These are phyloP conservation scores for Aphanomyces euteiches DNA, from an alignment of 352 stramenopile genomes.

Conservation along the genomic window DNA sequence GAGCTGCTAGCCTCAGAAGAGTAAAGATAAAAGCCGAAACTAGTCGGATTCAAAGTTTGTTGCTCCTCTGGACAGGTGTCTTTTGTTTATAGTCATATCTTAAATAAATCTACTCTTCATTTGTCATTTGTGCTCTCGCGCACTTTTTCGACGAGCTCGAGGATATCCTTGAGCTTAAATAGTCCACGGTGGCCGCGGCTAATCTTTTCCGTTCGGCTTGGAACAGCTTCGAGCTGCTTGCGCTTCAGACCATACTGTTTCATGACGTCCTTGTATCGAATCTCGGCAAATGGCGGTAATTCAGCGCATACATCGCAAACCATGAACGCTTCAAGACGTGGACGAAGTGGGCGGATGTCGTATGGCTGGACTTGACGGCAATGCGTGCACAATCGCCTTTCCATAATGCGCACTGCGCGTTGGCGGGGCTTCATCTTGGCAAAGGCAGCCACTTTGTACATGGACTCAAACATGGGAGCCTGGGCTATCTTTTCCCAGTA, in stretches of 20 bases:
- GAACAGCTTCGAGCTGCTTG: not conserved
- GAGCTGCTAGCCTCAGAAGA: no score
- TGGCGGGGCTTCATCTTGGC: not conserved
- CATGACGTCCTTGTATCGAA: not conserved
- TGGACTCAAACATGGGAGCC: not conserved
- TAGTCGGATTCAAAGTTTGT: no score
- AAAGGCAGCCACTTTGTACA: not conserved
- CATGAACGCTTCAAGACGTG: not conserved
- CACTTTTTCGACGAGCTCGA: not conserved
- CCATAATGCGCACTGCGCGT: not conserved
- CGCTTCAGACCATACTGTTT: not conserved
- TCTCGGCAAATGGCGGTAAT: not conserved
- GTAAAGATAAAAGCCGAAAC: no score
- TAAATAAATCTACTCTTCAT: no score
- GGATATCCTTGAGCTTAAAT: not conserved
- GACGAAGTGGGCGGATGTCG: not conserved
- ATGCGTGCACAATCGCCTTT: not conserved
- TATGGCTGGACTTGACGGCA: not conserved
- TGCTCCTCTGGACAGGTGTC: no score
- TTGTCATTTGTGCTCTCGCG: no score
- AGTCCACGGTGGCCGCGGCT: not conserved
- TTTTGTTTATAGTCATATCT: no score
- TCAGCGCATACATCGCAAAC: not conserved
- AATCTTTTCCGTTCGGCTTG: not conserved
- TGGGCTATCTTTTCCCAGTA: not conserved